Evolutionary conservation across 2,329 filamentous ascomycete species (phyloP).

Genomic region (Fusarium mundagurra): DNA sequence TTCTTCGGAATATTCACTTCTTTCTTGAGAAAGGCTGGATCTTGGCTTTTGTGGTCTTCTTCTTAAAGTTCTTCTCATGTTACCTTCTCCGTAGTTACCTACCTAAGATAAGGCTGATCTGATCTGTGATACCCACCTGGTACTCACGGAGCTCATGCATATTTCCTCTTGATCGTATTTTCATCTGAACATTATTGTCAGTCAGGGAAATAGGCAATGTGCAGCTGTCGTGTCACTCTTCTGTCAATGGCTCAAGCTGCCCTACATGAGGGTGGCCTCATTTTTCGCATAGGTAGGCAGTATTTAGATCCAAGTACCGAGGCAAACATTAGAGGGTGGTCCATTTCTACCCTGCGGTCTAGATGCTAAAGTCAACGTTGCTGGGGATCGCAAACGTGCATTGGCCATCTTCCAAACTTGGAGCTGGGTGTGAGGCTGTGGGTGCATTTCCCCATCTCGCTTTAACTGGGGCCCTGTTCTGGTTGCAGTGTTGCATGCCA

Average conservation of each 20-base stretch:
- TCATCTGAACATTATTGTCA: neutral
- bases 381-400: slow-evolving; percentile 12
- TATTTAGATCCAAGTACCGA: neutral
- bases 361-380: slow-evolving; percentile 1
- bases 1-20: neutral
- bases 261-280: neutral
- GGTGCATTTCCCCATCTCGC: slow-evolving; percentile 10
- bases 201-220: neutral
- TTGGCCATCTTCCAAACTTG: slow-evolving; percentile 7
- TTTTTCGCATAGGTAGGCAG: neutral
- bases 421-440: slow-evolving; percentile 23
- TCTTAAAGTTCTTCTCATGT: neutral
- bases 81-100: too few species aligned
- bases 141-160: neutral
- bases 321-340: neutral
- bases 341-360: neutral
- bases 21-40: neutral
- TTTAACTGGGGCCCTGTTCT: slow-evolving; percentile 9
- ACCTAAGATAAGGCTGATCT: neutral
- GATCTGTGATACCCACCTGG: neutral
- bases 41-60: neutral
- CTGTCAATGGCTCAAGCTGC: neutral
- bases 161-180: neutral
- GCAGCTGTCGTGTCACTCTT: neutral
- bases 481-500: slow-evolving; percentile 20